Conservation (phyloP, 2,329 filamentous ascomycete species). For the Chaetothyriales sp. region DNA sequence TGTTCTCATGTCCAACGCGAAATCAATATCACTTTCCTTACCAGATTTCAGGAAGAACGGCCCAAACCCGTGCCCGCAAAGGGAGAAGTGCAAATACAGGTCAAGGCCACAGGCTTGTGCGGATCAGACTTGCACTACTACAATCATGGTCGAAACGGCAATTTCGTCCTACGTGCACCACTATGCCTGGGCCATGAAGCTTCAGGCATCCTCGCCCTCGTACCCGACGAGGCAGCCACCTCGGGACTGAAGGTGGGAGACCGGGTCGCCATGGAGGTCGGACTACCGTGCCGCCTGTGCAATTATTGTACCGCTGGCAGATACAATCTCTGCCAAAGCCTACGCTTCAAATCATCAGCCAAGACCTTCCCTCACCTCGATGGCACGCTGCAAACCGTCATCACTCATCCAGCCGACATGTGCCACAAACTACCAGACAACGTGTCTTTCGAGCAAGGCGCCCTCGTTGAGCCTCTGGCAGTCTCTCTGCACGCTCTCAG, state of each 20-base stretch:
- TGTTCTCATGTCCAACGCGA: background rate
- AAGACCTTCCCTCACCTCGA: slow-evolving; percentile 50
- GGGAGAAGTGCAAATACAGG: slow-evolving; percentile 49
- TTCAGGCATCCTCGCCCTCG: slow-evolving; percentile 60
- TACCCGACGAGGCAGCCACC: slow-evolving; percentile 28
- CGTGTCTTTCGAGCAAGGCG: slow-evolving; percentile 42
- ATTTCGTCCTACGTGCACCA: slow-evolving; percentile 68
- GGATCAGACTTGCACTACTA: slow-evolving; percentile 74
- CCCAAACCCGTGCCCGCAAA: slow-evolving; percentile 32
- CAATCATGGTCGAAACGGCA: slow-evolving; percentile 71
- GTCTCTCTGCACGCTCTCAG: slow-evolving; percentile 48
- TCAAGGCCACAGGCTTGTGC: slow-evolving; percentile 56
- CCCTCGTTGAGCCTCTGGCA: slow-evolving; percentile 46
- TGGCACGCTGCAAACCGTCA: slow-evolving; percentile 49
- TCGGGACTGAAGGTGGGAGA: slow-evolving; percentile 47
- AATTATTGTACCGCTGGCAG: slow-evolving; percentile 41
- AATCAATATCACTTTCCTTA: background rate
- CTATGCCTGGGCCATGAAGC: slow-evolving; percentile 71
- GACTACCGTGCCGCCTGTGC: slow-evolving; percentile 61
- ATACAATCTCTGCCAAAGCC: slow-evolving; percentile 49
- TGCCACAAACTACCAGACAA: slow-evolving; percentile 44
- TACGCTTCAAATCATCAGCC: slow-evolving; percentile 46
- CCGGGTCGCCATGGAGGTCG: slow-evolving; percentile 84
- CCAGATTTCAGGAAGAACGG: slow-evolving; percentile 38
- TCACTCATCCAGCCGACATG: slow-evolving; percentile 48